Evolutionary conservation across 768 basidiomycete genomes (phyloP).

Genomic region (Mycena latifolia): DNA sequence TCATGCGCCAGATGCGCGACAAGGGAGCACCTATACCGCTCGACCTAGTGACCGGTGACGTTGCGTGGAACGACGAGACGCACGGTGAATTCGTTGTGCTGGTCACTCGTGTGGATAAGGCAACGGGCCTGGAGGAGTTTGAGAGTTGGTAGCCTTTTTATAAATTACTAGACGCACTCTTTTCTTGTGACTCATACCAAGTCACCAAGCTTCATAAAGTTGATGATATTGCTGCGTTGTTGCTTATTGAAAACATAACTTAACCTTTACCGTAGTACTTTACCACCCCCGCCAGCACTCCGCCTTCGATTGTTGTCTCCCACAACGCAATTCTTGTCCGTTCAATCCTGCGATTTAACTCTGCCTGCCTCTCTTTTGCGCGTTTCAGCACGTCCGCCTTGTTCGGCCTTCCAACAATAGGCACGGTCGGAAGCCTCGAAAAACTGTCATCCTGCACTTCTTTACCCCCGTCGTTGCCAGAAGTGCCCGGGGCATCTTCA

Average conservation of each 20-base stretch:
- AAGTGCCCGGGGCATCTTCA: slow-evolving; percentile 24
- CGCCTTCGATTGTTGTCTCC: slow-evolving; percentile 71
- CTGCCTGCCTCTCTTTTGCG: slow-evolving; percentile 65
- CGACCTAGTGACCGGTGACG: slow-evolving; percentile 9
- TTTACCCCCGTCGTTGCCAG: background rate
- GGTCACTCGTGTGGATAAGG: slow-evolving; percentile 20
- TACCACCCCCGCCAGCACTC: slow-evolving; percentile 56
- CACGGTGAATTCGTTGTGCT: slow-evolving; percentile 16
- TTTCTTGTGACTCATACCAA: too few relatives aligned
- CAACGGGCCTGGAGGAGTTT: slow-evolving; percentile 20
- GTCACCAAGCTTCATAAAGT: background rate
- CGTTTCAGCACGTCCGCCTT: slow-evolving; percentile 62
- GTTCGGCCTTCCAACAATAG: slow-evolving; percentile 37
- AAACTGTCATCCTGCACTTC: slow-evolving; percentile 20
- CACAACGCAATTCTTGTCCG: slow-evolving; percentile 75
- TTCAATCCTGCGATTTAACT: slow-evolving; percentile 67
- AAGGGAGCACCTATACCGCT: slow-evolving; percentile 4
- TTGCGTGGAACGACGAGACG: slow-evolving; percentile 18
- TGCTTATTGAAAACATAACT: slow-evolving; percentile 14
- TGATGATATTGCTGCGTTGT: background rate
- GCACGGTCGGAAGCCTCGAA: slow-evolving; percentile 23
- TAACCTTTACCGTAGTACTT: slow-evolving; percentile 43
- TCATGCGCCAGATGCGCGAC: slow-evolving; percentile 16
- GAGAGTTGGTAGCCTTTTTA: slow-evolving; percentile 9
- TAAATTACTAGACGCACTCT: background rate